Evolutionary conservation across 352 stramenopile species (phyloP).

Genomic region (Phytophthora gonapodyides): DNA sequence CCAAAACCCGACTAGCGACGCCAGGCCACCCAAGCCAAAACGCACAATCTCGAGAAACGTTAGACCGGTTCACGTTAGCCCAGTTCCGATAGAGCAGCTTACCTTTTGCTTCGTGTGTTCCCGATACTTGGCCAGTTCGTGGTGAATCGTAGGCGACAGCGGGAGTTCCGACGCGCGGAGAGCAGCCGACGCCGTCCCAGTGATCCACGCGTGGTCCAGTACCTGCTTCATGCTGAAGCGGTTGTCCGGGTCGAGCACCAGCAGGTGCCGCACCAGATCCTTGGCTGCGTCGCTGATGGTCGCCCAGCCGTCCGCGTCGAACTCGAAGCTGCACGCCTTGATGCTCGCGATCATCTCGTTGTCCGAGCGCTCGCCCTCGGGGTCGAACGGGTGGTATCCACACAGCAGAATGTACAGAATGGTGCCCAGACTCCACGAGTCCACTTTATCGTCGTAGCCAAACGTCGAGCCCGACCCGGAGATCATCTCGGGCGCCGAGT

Average conservation of each 20-base stretch:
- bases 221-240: conserved; percentile 77
- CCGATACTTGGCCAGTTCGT: conserved; percentile 64
- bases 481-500: conserved; percentile 88
- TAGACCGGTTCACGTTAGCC: conserved; percentile 25
- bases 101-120: conserved; percentile 65
- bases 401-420: conserved; percentile 90
- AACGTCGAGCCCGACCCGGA: conserved; percentile 69
- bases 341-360: conserved; percentile 86
- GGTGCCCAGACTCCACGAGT: conserved; percentile 88
- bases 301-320: conserved; percentile 69
- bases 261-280: conserved; percentile 74
- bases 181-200: conserved; percentile 13
- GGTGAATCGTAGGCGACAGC: conserved; percentile 72
- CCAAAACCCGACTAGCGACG: conserved; percentile 33
- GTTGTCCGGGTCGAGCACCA: conserved; percentile 70
- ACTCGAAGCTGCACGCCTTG: conserved; percentile 76
- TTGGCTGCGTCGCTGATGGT: conserved; percentile 69
- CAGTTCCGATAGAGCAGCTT: no score
- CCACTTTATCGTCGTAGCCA: conserved; percentile 84
- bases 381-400: conserved; percentile 86
- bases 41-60: conserved; percentile 32
- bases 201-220: conserved; percentile 76
- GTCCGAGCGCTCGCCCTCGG: conserved; percentile 69
- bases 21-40: conserved; percentile 25
- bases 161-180: conserved; percentile 38